Conservation (phyloP, 1,284 basidiomycete genomes). For the Porogramme epimiltina region DNA sequence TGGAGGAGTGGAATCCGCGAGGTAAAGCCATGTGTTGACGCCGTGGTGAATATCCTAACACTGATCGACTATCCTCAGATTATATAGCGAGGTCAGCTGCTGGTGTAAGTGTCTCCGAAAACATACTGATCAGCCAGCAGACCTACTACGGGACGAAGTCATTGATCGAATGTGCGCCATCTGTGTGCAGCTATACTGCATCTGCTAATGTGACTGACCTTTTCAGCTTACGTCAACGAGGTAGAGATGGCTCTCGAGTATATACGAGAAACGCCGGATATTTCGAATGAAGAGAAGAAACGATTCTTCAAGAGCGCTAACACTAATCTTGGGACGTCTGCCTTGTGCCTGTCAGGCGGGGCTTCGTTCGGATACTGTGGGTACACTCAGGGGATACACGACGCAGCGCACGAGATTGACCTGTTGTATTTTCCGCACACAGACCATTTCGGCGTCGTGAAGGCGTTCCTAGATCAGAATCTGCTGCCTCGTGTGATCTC, state of each 20-base stretch:
- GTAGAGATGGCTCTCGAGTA: slow-evolving; percentile 75
- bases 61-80: slow-evolving; percentile 40
- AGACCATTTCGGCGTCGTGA: slow-evolving; percentile 92
- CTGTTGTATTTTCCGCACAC: background rate
- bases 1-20: slow-evolving; percentile 89
- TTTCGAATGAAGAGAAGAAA: slow-evolving; percentile 88
- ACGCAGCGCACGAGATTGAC: background rate
- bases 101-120: background rate
- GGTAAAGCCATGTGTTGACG: slow-evolving; percentile 38
- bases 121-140: slow-evolving; percentile 40
- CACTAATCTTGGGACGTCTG: slow-evolving; percentile 88
- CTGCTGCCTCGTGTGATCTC: slow-evolving; percentile 89
- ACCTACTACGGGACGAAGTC: slow-evolving; percentile 90
- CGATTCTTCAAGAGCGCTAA: slow-evolving; percentile 90
- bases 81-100: slow-evolving; percentile 82
- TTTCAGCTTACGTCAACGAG: slow-evolving; percentile 78
- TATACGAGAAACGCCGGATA: slow-evolving; percentile 70
- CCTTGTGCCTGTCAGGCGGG: slow-evolving; percentile 92
- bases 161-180: slow-evolving; percentile 74
- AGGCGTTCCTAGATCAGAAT: slow-evolving; percentile 87
- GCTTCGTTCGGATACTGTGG: slow-evolving; percentile 92
- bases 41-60: background rate
- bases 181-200: background rate
- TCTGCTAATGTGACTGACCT: background rate
- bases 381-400: slow-evolving; percentile 23